phyloP scores from a whole-genome alignment of 73 alveolate genomes.

The Tetrahymena elliotti region DNA sequence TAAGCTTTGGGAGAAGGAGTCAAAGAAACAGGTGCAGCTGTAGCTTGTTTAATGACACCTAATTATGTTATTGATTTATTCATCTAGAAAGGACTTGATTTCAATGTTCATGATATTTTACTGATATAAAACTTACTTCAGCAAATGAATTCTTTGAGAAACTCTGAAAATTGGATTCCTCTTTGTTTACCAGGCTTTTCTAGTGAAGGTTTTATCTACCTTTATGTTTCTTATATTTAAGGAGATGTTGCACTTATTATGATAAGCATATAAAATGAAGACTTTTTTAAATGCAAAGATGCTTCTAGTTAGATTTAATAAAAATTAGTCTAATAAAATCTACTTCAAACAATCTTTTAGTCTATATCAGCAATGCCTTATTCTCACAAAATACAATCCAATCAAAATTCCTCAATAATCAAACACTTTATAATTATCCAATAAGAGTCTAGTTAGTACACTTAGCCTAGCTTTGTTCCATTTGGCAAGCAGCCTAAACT shows the following conservation, averaged over 20 bases:
- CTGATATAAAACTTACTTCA: slow-evolving; percentile 49
- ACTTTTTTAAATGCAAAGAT: slow-evolving; percentile 23
- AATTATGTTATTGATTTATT: slow-evolving; percentile 57
- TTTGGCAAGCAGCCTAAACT: not conserved
- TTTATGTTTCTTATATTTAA: slow-evolving; percentile 49
- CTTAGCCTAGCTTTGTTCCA: not conserved
- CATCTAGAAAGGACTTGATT: slow-evolving; percentile 47
- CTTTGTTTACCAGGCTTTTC: slow-evolving; percentile 73
- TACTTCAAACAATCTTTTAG: not conserved
- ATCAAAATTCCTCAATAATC: not conserved
- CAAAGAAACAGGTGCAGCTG: slow-evolving; percentile 11
- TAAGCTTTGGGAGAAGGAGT: slow-evolving; percentile 1
- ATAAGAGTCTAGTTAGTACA: not conserved
- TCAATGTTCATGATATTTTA: slow-evolving; percentile 49
- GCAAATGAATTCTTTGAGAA: slow-evolving; percentile 45
- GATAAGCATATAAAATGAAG: slow-evolving; percentile 47
- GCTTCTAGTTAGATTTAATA: not conserved
- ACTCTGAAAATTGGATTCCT: slow-evolving; percentile 69
- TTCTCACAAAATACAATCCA: not conserved
- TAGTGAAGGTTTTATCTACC: slow-evolving; percentile 63
- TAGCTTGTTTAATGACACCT: slow-evolving; percentile 44
- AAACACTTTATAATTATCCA: not conserved
- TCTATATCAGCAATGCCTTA: not conserved
- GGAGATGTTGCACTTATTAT: slow-evolving; percentile 55
- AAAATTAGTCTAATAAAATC: not conserved